These are phyloP conservation scores for Zygosaccharomyces pseudobailii DNA, from an alignment of 1,139 yeast genomes.

Conservation along the genomic window DNA sequence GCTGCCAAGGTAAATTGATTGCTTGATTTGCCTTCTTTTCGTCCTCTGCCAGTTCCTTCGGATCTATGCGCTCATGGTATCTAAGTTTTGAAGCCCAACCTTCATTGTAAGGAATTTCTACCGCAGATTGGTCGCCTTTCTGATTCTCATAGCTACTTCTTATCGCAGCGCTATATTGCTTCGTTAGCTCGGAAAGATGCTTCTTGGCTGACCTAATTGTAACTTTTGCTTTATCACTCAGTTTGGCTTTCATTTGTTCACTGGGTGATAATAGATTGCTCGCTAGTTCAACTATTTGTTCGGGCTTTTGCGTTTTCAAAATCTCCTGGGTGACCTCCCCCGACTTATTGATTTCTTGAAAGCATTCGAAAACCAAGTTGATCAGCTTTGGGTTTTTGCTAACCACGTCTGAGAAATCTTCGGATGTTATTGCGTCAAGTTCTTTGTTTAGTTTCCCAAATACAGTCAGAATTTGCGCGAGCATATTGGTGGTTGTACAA, in stretches of 20 bases:
- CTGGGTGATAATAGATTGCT: conserved; percentile 17
- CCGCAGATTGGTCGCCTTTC: conserved; percentile 25
- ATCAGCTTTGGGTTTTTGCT: conserved; percentile 22
- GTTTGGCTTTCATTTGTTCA: conserved; percentile 28
- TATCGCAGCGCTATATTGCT: conserved; percentile 27
- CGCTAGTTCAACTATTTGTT: conserved; percentile 21
- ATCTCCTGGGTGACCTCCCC: conserved; percentile 16
- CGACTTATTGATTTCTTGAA: conserved; percentile 23
- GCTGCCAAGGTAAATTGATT: conserved; percentile 69
- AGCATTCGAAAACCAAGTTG: conserved; percentile 23
- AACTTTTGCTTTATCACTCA: conserved; percentile 22
- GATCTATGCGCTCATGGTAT: conserved; percentile 46
- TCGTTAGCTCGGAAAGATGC: conserved; percentile 19
- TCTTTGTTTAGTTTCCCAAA: conserved; percentile 21
- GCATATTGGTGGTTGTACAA: conserved; percentile 28
- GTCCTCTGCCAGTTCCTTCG: conserved; percentile 53
- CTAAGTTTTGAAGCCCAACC: conserved; percentile 53
- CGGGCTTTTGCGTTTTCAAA: conserved; percentile 20
- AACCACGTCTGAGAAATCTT: conserved; percentile 24
- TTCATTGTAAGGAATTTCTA: conserved; percentile 45
- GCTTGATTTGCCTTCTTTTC: conserved; percentile 41
- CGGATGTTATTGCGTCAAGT: conserved; percentile 13
- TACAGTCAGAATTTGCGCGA: conserved; percentile 26
- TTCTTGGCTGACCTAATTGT: conserved; percentile 26
- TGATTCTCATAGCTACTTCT: conserved; percentile 27